Evolutionary conservation across 371 early-diverging fungal species (phyloP).

Genomic region (Mortierella sp.): DNA sequence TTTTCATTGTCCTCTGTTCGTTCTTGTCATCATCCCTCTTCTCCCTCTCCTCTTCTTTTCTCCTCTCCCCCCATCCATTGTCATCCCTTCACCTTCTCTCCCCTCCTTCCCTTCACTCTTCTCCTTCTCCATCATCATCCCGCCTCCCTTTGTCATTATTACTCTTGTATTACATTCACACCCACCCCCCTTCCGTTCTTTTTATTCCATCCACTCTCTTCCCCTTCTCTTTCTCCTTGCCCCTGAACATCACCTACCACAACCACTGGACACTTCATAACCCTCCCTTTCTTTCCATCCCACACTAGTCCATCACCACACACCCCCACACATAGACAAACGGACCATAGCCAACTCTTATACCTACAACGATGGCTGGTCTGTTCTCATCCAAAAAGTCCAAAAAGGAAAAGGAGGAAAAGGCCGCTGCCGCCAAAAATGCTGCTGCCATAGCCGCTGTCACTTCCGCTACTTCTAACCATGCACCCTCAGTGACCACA

Average conservation of each 20-base stretch:
- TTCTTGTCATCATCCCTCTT: background rate
- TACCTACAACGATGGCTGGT: constrained; percentile 41
- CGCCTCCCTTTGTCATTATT: background rate
- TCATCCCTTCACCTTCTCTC: background rate
- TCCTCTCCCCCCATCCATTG: constrained; percentile 1
- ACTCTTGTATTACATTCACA: background rate
- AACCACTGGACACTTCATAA: background rate
- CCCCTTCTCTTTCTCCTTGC: background rate
- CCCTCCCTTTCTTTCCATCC: background rate
- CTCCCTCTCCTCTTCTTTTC: background rate
- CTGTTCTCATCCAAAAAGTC: constrained; percentile 53
- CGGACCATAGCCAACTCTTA: background rate
- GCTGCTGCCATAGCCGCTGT: constrained; percentile 20
- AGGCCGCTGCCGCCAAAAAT: constrained; percentile 33
- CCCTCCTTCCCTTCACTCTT: background rate
- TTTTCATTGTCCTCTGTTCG: background rate
- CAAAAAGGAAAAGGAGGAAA: constrained; percentile 57
- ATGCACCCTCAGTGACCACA: constrained; percentile 1
- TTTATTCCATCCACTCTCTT: background rate
- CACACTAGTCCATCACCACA: background rate
- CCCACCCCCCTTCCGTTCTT: constrained; percentile 3
- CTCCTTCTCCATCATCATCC: background rate
- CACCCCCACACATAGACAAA: background rate
- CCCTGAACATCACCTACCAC: background rate
- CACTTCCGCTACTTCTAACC: background rate